Conservation (phyloP, 2,329 filamentous ascomycete genomes). For the Pseudogymnoascus sp. region DNA sequence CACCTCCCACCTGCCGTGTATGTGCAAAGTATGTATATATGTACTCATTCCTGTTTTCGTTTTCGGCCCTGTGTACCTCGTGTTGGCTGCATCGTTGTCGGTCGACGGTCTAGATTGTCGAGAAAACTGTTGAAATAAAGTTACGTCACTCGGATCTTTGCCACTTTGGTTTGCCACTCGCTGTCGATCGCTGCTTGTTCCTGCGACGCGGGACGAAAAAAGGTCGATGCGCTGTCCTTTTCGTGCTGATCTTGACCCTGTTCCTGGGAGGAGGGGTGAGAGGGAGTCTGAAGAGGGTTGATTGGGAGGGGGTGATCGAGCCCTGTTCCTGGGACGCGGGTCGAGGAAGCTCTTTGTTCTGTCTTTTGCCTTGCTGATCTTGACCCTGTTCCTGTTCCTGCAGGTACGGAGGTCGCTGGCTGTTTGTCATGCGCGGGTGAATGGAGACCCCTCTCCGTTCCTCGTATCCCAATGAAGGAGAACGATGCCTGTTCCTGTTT, state of each 20-base stretch:
- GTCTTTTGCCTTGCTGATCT: neutral
- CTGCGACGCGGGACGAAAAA: constrained; percentile 2
- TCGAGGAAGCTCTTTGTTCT: neutral
- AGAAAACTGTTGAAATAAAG: neutral
- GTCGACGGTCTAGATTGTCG: neutral
- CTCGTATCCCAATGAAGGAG: neutral
- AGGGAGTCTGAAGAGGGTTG: neutral
- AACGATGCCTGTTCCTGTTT: neutral
- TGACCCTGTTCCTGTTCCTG: neutral
- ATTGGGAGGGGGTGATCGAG: neutral
- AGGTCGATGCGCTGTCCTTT: neutral
- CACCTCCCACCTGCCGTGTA: neutral
- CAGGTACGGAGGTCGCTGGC: neutral
- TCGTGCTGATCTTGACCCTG: neutral
- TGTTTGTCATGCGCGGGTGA: neutral
- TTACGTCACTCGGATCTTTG: constrained; percentile 6
- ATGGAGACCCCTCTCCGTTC: neutral
- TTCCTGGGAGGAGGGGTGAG: neutral
- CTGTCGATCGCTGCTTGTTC: neutral
- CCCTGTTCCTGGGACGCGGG: neutral
- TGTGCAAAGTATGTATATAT: neutral
- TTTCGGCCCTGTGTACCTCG: neutral
- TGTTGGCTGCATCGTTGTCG: neutral
- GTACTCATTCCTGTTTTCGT: neutral
- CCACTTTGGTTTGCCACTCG: neutral